phyloP scores from a whole-genome alignment of 108 stramenopile genomes.

The Cyclostephanos invisitatus region DNA sequence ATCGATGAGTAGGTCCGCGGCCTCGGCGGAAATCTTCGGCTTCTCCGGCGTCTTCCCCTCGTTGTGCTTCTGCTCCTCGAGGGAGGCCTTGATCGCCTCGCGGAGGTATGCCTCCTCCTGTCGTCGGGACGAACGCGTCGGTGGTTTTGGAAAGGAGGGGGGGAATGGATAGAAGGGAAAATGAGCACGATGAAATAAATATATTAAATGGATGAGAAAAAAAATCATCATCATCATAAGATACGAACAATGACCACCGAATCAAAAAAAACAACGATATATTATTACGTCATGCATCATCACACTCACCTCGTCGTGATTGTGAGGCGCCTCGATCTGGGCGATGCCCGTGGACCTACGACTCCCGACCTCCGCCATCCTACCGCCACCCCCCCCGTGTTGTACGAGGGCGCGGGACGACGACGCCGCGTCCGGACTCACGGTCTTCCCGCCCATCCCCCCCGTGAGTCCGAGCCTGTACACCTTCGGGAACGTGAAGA shows the following conservation, averaged over 20 bases:
- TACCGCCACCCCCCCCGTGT: slow-evolving; percentile 30
- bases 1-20: slow-evolving; percentile 61
- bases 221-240: background rate
- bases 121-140: background rate
- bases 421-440: slow-evolving; percentile 11
- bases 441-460: slow-evolving; percentile 34
- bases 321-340: slow-evolving; percentile 79
- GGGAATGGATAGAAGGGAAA: background rate
- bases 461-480: slow-evolving; percentile 76
- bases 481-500: slow-evolving; percentile 88
- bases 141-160: no score
- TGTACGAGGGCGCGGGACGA: background rate
- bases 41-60: slow-evolving; percentile 19
- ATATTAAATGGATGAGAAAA: slow-evolving; percentile 3
- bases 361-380: slow-evolving; percentile 17
- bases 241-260: background rate
- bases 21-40: slow-evolving; percentile 39
- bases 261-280: no score
- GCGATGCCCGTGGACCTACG: slow-evolving; percentile 46
- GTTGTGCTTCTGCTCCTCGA: slow-evolving; percentile 37
- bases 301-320: slow-evolving; percentile 67
- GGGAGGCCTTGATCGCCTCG: slow-evolving; percentile 82
- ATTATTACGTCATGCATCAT: background rate
- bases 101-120: slow-evolving; percentile 82
- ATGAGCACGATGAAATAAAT: no score